Conservation (phyloP, 1,139 yeast genomes). For the Magnusiomyces magnusii region DNA sequence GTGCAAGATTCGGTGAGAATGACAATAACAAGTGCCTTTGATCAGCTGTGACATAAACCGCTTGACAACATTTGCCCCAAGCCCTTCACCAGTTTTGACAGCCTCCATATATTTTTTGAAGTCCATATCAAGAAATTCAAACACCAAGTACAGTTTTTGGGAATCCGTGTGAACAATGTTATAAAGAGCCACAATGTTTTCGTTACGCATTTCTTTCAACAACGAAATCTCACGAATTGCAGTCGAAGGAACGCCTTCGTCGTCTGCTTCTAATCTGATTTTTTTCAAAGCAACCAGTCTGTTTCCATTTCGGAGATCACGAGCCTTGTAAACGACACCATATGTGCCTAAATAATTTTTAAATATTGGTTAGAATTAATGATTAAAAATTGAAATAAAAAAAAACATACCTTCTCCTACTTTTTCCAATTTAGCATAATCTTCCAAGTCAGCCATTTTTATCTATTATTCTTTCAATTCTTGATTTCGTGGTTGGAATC, state of each 20-base stretch:
- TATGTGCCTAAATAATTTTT: conserved; percentile 86
- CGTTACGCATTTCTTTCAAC: conserved; percentile 86
- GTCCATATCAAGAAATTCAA: conserved; percentile 90
- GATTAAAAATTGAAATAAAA: too few species aligned
- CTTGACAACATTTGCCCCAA: conserved; percentile 86
- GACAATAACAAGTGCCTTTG: conserved; percentile 91
- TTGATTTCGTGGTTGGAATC: too few species aligned
- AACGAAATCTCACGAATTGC: conserved; percentile 95
- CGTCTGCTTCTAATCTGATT: conserved; percentile 92
- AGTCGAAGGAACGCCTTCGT: conserved; percentile 98
- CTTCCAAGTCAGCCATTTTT: conserved; percentile 74
- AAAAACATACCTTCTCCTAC: conserved; percentile 78
- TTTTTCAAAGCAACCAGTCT: conserved; percentile 91
- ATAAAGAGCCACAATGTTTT: conserved; percentile 81
- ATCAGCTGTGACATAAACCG: conserved; percentile 89
- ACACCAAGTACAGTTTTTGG: conserved; percentile 85
- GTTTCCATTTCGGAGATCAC: conserved; percentile 82
- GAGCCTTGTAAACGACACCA: conserved; percentile 96
- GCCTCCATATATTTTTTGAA: conserved; percentile 95
- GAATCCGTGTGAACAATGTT: conserved; percentile 98
- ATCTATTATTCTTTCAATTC: background rate
- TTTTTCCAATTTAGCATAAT: conserved; percentile 89
- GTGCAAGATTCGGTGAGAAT: conserved; percentile 89
- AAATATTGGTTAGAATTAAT: too few species aligned
- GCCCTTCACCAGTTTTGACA: conserved; percentile 84